These are phyloP conservation scores for Trifolium pratense DNA, from an alignment of 306 rosid genomes.

Conservation along the genomic window DNA sequence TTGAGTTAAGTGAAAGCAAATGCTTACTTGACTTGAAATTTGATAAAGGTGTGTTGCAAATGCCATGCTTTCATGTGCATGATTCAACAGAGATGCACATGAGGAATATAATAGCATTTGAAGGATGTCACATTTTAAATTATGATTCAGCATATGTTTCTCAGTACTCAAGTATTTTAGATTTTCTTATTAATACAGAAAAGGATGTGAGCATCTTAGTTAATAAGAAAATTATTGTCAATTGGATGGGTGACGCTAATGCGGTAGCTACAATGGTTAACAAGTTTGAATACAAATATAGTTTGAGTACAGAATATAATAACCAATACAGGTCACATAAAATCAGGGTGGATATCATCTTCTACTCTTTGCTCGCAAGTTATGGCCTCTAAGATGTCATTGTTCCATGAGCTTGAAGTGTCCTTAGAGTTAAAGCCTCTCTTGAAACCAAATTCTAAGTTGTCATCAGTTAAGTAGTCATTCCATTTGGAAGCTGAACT, in stretches of 20 bases:
- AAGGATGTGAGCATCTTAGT: not conserved
- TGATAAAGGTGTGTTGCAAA: conserved; percentile 31
- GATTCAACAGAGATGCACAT: conserved; percentile 26
- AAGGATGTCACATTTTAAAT: conserved; percentile 37
- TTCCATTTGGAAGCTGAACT: conserved; percentile 68
- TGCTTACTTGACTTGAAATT: conserved; percentile 25
- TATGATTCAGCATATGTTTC: not conserved
- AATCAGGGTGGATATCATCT: conserved; percentile 50
- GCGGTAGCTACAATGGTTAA: conserved; percentile 7
- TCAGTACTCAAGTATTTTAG: conserved; percentile 36
- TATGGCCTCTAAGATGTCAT: conserved; percentile 38
- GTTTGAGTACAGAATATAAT: too few relatives aligned
- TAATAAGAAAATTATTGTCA: not conserved
- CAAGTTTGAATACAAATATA: too few relatives aligned
- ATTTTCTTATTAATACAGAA: too few relatives aligned
- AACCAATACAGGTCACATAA: not conserved
- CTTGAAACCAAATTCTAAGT: conserved; percentile 2
- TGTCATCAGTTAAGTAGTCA: conserved; percentile 53
- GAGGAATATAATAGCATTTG: conserved; percentile 36
- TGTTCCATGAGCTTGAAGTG: conserved; percentile 6
- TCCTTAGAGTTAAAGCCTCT: conserved; percentile 19
- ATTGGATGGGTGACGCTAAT: conserved; percentile 35
- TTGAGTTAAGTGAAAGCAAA: too few relatives aligned
- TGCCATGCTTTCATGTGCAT: conserved; percentile 28
- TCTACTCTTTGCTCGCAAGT: conserved; percentile 65